Percentiles rank a stretch among this genome's conserved stretches.
phyloP scores from a whole-genome alignment of 257 asterid species.

The Apocynum venetum region DNA sequence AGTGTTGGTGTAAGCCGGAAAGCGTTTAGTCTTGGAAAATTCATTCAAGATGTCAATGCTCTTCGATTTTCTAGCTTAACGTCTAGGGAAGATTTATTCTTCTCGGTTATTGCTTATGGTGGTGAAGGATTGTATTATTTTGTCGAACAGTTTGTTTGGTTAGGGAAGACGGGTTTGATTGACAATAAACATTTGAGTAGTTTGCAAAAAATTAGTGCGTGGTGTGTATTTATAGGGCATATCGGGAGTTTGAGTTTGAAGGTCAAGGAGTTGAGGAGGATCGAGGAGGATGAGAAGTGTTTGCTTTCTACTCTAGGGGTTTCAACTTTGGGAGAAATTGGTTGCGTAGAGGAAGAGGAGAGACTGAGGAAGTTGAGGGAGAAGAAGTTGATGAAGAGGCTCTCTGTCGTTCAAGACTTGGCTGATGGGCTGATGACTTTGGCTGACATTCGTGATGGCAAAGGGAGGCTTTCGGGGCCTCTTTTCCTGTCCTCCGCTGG shows the following conservation, averaged over 20 bases:
- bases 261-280: slow-evolving; percentile 46
- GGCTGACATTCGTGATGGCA: slow-evolving; percentile 79
- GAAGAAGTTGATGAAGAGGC: slow-evolving; percentile 80
- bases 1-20: slow-evolving; percentile 85
- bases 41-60: slow-evolving; percentile 79
- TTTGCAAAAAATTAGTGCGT: slow-evolving; percentile 71
- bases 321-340: slow-evolving; percentile 40
- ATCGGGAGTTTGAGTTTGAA: slow-evolving; percentile 81
- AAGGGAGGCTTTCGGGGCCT: slow-evolving; percentile 57
- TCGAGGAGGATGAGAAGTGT: slow-evolving; percentile 48
- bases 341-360: slow-evolving; percentile 42
- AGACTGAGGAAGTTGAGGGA: slow-evolving; percentile 57
- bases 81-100: slow-evolving; percentile 26
- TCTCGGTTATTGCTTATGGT: slow-evolving; percentile 51
- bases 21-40: slow-evolving; percentile 91
- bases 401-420: slow-evolving; percentile 74
- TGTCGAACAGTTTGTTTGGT: slow-evolving; percentile 84
- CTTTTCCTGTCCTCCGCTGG: slow-evolving; percentile 63
- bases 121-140: slow-evolving; percentile 88
- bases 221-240: slow-evolving; percentile 80
- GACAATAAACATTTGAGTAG: slow-evolving; percentile 42
- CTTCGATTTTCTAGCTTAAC: slow-evolving; percentile 36
- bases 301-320: slow-evolving; percentile 46
- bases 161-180: slow-evolving; percentile 67
- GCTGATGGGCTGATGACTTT: slow-evolving; percentile 88